Base-by-base conservation (phyloP, 2,329 filamentous ascomycete species). In the Fusarium sterilihyphosum region DNA sequence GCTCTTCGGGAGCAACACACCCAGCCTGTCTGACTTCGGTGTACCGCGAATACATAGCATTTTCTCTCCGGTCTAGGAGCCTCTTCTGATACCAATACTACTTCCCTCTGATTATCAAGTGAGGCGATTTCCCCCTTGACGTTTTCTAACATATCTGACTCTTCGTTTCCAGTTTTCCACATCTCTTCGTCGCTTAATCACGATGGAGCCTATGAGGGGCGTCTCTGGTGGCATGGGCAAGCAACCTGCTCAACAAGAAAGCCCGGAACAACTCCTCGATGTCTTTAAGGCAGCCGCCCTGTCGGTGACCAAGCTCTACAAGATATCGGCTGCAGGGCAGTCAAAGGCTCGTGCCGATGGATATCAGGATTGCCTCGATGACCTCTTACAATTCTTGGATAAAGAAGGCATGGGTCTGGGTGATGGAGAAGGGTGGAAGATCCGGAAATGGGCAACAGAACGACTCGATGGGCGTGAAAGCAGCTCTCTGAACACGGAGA, bases 291-390 rank as follows among this genome's bases (percentile, higher is more conserved):
- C 93, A 22, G 96, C 96, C 40, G 96, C 96, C 26, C 88, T 98
- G 40, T 97, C 95, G 11, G 95, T 98, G 63, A 98, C 96, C 54
- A 98, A 97, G 80, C 91, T 99, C 20, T 98, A 98, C 86, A 98
- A 98, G 84, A 95, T 92, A 44, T 96, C 96, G 7, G 92, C 94
- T 18, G 88, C 91, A 38, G 93, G 94, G 56, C 92, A 96, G 81
- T 88, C 92, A 57, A 92, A 92, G 78, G 91, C 94, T 53, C 91
- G 94, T 57, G 85, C 90, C 58, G 92, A 95, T 44, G 96, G 96
- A 33, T 98, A 98, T 78, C 95, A 98, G 82, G 95, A 98, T 80
- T 97, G 95, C 43, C 86, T 99, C 43, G 94, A 98, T 73, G 96
- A 98, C 76, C 86, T 99, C 10, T 85, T 98, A n/a, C 84, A 88